Conservation (phyloP, 1,284 basidiomycete genomes). For the Stereum hirsutum region DNA sequence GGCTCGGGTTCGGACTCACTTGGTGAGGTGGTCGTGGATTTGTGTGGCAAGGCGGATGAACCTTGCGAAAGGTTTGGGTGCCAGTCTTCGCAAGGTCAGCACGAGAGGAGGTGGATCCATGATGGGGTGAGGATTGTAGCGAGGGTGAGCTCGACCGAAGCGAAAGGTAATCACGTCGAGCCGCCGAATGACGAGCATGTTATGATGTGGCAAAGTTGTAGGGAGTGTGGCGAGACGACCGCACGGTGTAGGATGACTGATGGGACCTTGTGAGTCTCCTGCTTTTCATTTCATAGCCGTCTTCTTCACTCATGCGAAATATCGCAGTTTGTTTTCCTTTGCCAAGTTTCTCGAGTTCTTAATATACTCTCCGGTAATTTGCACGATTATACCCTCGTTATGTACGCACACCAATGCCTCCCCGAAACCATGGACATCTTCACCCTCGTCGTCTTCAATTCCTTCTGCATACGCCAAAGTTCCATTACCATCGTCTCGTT, state of each 20-base stretch:
- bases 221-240: constrained; percentile 36
- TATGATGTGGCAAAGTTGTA: constrained; percentile 48
- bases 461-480: too few relatives aligned
- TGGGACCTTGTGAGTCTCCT: constrained; percentile 48
- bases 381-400: constrained; percentile 27
- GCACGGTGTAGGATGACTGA: constrained; percentile 33
- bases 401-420: constrained; percentile 46
- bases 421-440: constrained; percentile 17
- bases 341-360: constrained; percentile 61
- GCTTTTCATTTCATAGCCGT: too few relatives aligned
- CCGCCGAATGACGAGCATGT: constrained; percentile 20
- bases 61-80: constrained; percentile 35
- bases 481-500: constrained; percentile 26
- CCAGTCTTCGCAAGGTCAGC: constrained; percentile 29
- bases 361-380: constrained; percentile 45
- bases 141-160: too few relatives aligned
- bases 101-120: constrained; percentile 44
- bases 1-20: constrained; percentile 21
- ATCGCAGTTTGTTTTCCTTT: constrained; percentile 39
- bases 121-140: constrained; percentile 34
- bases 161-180: constrained; percentile 15
- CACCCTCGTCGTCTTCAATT: too few relatives aligned
- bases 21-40: constrained; percentile 30
- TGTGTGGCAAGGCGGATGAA: constrained; percentile 23
- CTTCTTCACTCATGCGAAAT: not conserved